These are phyloP conservation scores for Chlamydomonas sp. DNA, from an alignment of 139 green algal genomes.

Conservation along the genomic window DNA sequence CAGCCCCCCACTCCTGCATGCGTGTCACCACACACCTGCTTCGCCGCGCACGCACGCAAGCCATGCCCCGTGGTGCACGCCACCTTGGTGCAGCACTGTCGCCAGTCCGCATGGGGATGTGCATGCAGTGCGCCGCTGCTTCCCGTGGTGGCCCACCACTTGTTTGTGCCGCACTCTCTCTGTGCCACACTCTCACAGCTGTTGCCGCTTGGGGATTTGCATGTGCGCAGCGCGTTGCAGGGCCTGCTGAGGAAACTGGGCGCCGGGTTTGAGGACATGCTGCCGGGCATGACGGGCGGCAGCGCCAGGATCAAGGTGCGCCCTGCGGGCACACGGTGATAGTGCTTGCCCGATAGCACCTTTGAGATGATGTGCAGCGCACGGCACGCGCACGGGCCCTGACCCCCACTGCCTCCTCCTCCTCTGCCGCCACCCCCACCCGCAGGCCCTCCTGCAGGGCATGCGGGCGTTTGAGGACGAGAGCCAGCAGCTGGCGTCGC, in stretches of 20 bases:
- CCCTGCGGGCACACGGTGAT: not conserved
- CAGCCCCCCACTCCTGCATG: too few species aligned
- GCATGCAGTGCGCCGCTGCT: constrained; percentile 1
- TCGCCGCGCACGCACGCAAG: too few species aligned
- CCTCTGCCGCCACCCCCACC: not conserved
- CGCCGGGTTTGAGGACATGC: constrained; percentile 73
- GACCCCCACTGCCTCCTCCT: not conserved
- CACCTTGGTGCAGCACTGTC: too few species aligned
- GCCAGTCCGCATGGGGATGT: too few species aligned
- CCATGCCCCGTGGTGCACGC: too few species aligned
- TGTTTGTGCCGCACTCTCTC: too few species aligned
- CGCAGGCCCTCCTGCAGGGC: constrained; percentile 63
- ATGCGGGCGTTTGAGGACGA: constrained; percentile 75
- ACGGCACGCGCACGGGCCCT: not conserved
- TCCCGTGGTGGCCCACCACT: too few species aligned
- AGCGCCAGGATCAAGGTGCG: constrained; percentile 49
- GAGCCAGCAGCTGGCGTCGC: constrained; percentile 58
- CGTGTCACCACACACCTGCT: too few species aligned
- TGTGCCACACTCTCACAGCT: too few species aligned
- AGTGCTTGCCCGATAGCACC: too few species aligned
- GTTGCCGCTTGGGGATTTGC: not conserved
- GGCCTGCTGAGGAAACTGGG: constrained; percentile 78
- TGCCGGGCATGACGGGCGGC: constrained; percentile 39
- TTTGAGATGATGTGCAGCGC: not conserved
- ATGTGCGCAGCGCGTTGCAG: constrained; percentile 56